These are phyloP conservation scores for Hyaloperonospora brassicae DNA, from an alignment of 352 stramenopile species.

Conservation along the genomic window DNA sequence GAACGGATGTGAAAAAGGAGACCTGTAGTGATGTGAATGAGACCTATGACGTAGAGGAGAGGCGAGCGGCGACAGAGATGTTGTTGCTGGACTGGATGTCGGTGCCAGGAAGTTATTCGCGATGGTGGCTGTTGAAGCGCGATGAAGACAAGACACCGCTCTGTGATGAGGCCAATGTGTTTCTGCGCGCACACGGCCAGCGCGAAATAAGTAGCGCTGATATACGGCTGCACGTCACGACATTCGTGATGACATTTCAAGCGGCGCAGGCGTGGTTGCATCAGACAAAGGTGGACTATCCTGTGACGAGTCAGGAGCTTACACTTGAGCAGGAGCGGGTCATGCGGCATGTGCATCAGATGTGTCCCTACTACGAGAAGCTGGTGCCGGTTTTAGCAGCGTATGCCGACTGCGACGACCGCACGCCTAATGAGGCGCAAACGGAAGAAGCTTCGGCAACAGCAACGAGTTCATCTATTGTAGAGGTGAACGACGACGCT, in stretches of 20 bases:
- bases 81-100: constrained; percentile 35
- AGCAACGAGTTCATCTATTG: not conserved
- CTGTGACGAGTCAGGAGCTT: constrained; percentile 4
- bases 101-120: constrained; percentile 31
- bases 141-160: constrained; percentile 24
- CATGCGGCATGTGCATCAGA: constrained; percentile 29
- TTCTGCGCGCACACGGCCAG: constrained; percentile 26
- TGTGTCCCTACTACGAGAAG: constrained; percentile 36
- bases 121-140: constrained; percentile 24
- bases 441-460: constrained; percentile 1
- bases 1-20: not conserved
- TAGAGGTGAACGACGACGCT: not conserved
- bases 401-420: constrained; percentile 24
- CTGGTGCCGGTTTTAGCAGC: constrained; percentile 24
- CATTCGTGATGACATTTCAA: constrained; percentile 32
- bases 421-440: constrained; percentile 5
- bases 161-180: constrained; percentile 32
- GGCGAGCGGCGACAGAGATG: constrained; percentile 7
- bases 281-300: constrained; percentile 22
- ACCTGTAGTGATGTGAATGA: constrained; percentile 4
- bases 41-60: constrained; percentile 9
- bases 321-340: constrained; percentile 25
- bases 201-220: constrained; percentile 19
- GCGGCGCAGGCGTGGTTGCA: constrained; percentile 29
- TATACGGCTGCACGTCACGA: constrained; percentile 22